These are phyloP conservation scores for Aureobasidium lini DNA, from an alignment of 2,329 filamentous ascomycete genomes.

Conservation along the genomic window DNA sequence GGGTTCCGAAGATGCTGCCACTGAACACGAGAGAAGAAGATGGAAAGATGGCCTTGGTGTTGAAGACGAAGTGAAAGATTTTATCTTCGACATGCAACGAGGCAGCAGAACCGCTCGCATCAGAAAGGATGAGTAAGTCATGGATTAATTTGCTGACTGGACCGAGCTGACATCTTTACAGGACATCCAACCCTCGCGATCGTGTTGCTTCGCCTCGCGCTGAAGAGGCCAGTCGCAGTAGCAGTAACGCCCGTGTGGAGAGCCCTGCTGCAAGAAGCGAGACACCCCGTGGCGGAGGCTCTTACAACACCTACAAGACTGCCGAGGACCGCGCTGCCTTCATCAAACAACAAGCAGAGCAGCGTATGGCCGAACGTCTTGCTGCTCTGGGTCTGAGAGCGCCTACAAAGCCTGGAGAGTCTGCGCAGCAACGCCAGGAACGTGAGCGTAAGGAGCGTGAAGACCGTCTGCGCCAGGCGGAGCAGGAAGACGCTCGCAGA, in stretches of 20 bases:
- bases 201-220: background rate
- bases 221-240: constrained; percentile 24
- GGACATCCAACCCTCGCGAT: constrained; percentile 11
- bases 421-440: constrained; percentile 73
- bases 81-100: constrained; percentile 92
- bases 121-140: constrained; percentile 50
- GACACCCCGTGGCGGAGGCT: constrained; percentile 23
- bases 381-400: constrained; percentile 88
- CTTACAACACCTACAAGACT: constrained; percentile 77
- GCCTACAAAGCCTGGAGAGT: constrained; percentile 67
- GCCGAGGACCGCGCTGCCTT: constrained; percentile 91
- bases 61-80: constrained; percentile 93
- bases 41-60: constrained; percentile 97
- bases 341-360: constrained; percentile 94
- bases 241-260: constrained; percentile 25
- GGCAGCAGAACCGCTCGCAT: constrained; percentile 71
- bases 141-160: background rate
- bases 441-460: constrained; percentile 82
- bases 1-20: constrained; percentile 63
- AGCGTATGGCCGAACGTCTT: constrained; percentile 91
- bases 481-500: constrained; percentile 85
- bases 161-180: constrained; percentile 3
- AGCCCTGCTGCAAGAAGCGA: constrained; percentile 21
- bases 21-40: constrained; percentile 81
- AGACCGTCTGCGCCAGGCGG: constrained; percentile 78